Conservation (phyloP, 306 rosid genomes). For the Benincasa hispida region DNA sequence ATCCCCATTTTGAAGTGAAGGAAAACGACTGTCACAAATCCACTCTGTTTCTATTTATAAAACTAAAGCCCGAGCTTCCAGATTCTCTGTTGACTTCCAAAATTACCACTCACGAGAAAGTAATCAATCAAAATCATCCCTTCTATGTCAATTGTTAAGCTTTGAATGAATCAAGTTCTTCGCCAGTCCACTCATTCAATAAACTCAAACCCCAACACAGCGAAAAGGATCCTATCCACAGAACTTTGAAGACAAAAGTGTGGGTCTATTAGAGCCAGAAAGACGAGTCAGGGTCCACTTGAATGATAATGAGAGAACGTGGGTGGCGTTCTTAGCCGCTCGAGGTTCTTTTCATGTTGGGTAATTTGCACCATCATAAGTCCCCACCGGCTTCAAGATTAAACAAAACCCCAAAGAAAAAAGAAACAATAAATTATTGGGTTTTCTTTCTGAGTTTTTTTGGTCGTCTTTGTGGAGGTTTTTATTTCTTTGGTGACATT, state of each 20-base stretch:
- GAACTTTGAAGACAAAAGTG: background rate
- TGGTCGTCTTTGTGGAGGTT: background rate
- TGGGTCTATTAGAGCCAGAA: background rate
- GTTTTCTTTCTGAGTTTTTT: background rate
- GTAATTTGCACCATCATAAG: background rate
- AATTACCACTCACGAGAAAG: background rate
- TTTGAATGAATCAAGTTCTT: background rate
- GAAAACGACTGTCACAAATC: background rate
- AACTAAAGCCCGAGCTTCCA: background rate
- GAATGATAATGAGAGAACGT: conserved; percentile 21
- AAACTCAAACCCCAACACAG: background rate
- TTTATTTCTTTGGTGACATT: background rate
- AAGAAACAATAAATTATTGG: background rate
- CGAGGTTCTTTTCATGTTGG: conserved; percentile 7
- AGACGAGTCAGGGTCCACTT: conserved; percentile 20
- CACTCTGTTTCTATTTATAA: background rate
- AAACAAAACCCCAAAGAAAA: background rate
- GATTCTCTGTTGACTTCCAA: background rate
- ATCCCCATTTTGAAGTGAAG: background rate
- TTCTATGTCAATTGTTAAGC: background rate
- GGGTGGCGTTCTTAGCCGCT: conserved; percentile 18
- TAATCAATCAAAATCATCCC: background rate
- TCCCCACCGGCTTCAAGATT: background rate
- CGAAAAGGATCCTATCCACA: background rate
- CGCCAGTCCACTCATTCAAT: background rate